Evolutionary conservation across 257 asterid species (phyloP), one percentile per base, ranked within the genome.

Genomic region (Salvia miltiorrhiza): DNA sequence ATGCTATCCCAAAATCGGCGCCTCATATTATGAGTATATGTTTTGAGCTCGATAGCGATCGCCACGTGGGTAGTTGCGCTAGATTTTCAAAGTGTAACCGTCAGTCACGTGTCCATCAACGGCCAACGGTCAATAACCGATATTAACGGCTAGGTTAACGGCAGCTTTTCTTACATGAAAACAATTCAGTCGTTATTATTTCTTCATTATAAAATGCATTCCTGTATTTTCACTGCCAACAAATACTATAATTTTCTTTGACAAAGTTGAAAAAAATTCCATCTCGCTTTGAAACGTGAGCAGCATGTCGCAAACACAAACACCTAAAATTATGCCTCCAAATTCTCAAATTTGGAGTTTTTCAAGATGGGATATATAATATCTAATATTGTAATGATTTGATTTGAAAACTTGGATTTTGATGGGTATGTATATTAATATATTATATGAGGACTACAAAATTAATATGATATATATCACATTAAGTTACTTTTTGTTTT

Each of bases 111-210:
- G 81, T 54, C 13, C 30, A 72, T 79, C 72, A 81, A 84, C 81
- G 75, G 69, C 78, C 52, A 82, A 84, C 90, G 80, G 82, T 74
- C 83, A 48, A 63, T 75, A 71, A 80, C 88, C 87, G 43, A 61
- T 69, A 83, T 83, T 80, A 85, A 83, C 88, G 90, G 81, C 90
- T 59, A 0, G 3, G 17, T 69, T 67, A 55, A 35, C 62, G 88
- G 60, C 81, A 40, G 35, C 3, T 20, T 63, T 55, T 71, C n/a
- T 5, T 70, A 8, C 53, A 30, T 49, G 5, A 20, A 10, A 50
- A 23, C 35, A 21, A 10, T 21, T 53, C 23, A 11, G 12, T 12
- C 28, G 3, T 24, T 24, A 19, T 53, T 24, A 53, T 0, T 7
- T 32, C 28, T 9, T 26, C 17, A 4, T 21, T n/a, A 53, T 53